Conservation (phyloP, 2,329 filamentous ascomycete genomes). For the Huntiella decipiens region DNA sequence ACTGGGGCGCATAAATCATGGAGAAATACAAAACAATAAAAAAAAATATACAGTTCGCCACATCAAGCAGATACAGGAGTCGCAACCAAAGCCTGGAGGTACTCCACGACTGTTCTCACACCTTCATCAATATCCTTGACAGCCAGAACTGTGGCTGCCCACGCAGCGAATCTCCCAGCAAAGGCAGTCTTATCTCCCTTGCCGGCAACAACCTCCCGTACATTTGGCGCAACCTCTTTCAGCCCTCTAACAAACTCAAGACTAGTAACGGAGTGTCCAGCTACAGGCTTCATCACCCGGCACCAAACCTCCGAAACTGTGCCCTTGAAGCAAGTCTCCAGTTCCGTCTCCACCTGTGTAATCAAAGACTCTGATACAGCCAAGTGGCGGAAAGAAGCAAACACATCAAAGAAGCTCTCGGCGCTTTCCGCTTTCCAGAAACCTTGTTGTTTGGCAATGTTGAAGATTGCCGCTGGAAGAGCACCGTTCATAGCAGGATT, state of each 20-base stretch:
- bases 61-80: background rate
- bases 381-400: constrained; percentile 48
- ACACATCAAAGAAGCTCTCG: constrained; percentile 63
- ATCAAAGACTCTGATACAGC: constrained; percentile 40
- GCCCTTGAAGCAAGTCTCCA: constrained; percentile 40
- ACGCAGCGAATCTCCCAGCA: constrained; percentile 28
- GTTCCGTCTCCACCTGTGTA: constrained; percentile 49
- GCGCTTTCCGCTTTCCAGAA: constrained; percentile 47
- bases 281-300: constrained; percentile 49
- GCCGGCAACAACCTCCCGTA: background rate
- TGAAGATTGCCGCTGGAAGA: constrained; percentile 82
- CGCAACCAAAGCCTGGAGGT: constrained; percentile 21
- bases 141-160: constrained; percentile 35
- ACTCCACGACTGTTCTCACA: constrained; percentile 35
- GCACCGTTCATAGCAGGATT: constrained; percentile 82
- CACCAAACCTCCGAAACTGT: constrained; percentile 49
- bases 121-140: constrained; percentile 33
- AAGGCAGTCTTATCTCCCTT: constrained; percentile 28
- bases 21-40: background rate
- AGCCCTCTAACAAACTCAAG: constrained; percentile 56
- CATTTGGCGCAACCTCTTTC: constrained; percentile 37
- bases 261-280: constrained; percentile 43
- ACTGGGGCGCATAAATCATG: background rate
- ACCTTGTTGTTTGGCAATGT: constrained; percentile 62
- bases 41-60: background rate